Percentiles rank a stretch among this genome's conserved stretches.
These are phyloP conservation scores for Fusarium devonianum DNA, from an alignment of 2,329 filamentous ascomycete species.

Conservation along the genomic window DNA sequence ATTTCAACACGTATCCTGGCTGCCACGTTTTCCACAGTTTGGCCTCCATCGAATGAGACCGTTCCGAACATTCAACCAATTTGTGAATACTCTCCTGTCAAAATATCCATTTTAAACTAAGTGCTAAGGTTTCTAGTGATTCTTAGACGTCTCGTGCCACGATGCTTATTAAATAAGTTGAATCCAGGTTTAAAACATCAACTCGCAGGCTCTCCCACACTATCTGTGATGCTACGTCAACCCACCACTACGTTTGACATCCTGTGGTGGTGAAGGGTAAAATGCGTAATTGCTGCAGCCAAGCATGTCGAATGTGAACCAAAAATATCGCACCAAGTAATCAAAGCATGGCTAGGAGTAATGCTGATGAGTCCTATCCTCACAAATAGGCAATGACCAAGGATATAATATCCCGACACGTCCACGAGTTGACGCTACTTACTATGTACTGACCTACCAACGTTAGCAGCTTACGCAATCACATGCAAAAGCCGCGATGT, in stretches of 20 bases:
- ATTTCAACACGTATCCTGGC: background rate
- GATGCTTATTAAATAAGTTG: too few relatives aligned
- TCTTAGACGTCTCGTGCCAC: too few relatives aligned
- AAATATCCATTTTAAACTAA: too few relatives aligned
- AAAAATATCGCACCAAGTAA: background rate
- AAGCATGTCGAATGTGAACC: background rate
- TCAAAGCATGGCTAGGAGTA: background rate
- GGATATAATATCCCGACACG: background rate
- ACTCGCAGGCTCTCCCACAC: background rate
- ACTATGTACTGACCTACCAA: too few relatives aligned
- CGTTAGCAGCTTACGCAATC: too few relatives aligned
- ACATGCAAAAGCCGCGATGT: too few relatives aligned
- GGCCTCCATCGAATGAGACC: too few relatives aligned
- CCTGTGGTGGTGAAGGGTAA: conserved; percentile 27
- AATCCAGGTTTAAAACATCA: too few relatives aligned
- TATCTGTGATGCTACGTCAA: conserved; percentile 1
- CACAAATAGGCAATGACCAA: background rate
- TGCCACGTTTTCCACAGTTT: conserved; percentile 17
- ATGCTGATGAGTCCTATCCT: background rate
- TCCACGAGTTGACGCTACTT: too few relatives aligned
- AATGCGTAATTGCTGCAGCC: conserved; percentile 7
- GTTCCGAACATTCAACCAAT: too few relatives aligned
- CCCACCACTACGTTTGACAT: conserved; percentile 4
- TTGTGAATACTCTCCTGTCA: too few relatives aligned
- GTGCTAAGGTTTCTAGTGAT: too few relatives aligned